Evolutionary conservation across 495 filamentous ascomycete species (phyloP).

Genomic region (Talaromyces nanjingensis): DNA sequence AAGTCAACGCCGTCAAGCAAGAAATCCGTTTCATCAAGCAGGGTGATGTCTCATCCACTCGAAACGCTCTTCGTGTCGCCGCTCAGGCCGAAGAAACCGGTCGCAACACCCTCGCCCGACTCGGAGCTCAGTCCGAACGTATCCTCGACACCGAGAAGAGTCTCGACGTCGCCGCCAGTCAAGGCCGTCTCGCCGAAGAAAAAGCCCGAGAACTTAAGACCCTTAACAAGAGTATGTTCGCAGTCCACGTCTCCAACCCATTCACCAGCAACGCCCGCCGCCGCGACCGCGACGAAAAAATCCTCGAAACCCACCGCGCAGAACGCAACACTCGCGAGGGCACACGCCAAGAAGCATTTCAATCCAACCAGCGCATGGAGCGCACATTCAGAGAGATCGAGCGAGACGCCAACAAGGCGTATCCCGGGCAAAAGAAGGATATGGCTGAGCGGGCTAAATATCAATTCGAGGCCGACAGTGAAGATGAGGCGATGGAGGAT

Average conservation of each 20-base stretch:
- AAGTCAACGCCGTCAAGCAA: slow-evolving; percentile 60
- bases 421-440: slow-evolving; percentile 39
- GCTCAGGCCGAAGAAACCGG: slow-evolving; percentile 68
- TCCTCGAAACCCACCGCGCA: slow-evolving; percentile 52
- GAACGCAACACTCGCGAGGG: slow-evolving; percentile 65
- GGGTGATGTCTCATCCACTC: slow-evolving; percentile 62
- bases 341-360: slow-evolving; percentile 58
- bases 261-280: slow-evolving; percentile 55
- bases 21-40: slow-evolving; percentile 72
- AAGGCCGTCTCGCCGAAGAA: slow-evolving; percentile 66
- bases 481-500: slow-evolving; percentile 70
- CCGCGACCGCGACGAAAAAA: slow-evolving; percentile 51
- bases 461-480: slow-evolving; percentile 71
- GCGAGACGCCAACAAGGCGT: slow-evolving; percentile 27
- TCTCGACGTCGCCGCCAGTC: slow-evolving; percentile 59
- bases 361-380: slow-evolving; percentile 51
- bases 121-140: slow-evolving; percentile 68
- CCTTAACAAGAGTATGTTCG: slow-evolving; percentile 78
- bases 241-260: slow-evolving; percentile 66
- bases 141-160: slow-evolving; percentile 74
- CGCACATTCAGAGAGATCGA: slow-evolving; percentile 50
- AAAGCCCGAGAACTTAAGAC: slow-evolving; percentile 70
- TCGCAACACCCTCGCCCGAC: slow-evolving; percentile 57
- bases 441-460: slow-evolving; percentile 66
- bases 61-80: slow-evolving; percentile 59